Evolutionary conservation across 2,329 filamentous ascomycete genomes (phyloP).

Genomic region (Neocucurbitaria cava): DNA sequence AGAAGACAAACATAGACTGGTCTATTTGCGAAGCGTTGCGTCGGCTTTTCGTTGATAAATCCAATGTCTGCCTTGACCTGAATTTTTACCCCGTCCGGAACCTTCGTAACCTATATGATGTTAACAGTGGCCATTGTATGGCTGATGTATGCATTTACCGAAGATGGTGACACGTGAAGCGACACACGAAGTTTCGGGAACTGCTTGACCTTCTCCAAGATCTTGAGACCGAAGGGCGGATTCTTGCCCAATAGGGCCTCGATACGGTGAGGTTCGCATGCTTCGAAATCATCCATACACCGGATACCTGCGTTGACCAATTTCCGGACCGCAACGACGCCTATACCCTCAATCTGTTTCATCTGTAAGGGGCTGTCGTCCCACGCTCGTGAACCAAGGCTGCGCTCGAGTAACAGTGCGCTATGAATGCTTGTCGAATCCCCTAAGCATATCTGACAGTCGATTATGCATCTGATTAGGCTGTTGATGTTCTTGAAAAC

Average conservation of each 20-base stretch:
- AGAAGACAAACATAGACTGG: conserved; percentile 76
- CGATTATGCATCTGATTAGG: conserved; percentile 76
- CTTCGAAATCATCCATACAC: conserved; percentile 73
- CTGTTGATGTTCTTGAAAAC: conserved; percentile 75
- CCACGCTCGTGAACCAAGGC: conserved; percentile 78
- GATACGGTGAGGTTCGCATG: conserved; percentile 72
- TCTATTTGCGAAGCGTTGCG: conserved; percentile 68
- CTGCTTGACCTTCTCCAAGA: conserved; percentile 68
- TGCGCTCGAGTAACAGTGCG: conserved; percentile 78
- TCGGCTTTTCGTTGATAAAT: conserved; percentile 71
- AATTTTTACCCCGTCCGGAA: conserved; percentile 59
- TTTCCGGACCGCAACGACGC: conserved; percentile 76
- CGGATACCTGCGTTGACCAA: conserved; percentile 74
- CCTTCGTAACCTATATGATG: conserved; percentile 25
- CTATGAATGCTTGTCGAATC: conserved; percentile 73
- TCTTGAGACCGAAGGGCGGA: conserved; percentile 78
- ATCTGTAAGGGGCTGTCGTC: conserved; percentile 82
- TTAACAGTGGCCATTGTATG: not conserved
- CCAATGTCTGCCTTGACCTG: conserved; percentile 71
- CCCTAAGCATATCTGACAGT: conserved; percentile 68
- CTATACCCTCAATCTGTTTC: conserved; percentile 81
- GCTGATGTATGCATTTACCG: conserved; percentile 41
- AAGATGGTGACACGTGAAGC: conserved; percentile 58
- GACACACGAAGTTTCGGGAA: conserved; percentile 74
- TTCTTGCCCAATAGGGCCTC: conserved; percentile 80